A percentile compares a stretch with the other conserved stretches of the same genome.
Evolutionary conservation across 306 rosid genomes (phyloP).

Genomic region (Cucurbita moschata): DNA sequence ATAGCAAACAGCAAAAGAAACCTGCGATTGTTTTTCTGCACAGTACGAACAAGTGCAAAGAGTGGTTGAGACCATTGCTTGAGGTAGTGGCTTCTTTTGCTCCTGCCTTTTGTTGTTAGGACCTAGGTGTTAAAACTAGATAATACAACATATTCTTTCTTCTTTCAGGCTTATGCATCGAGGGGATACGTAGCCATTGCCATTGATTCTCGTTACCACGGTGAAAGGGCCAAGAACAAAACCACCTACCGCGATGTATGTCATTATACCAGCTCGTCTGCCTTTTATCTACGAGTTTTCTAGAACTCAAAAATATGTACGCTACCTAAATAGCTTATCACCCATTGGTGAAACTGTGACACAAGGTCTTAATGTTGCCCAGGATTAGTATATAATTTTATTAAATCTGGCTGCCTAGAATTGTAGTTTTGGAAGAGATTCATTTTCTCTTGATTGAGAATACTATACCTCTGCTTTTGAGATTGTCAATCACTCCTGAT

Average conservation of each 20-base stretch:
- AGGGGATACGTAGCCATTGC: constrained; percentile 70
- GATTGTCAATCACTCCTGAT: neutral
- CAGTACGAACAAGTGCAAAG: constrained; percentile 55
- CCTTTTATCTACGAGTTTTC: neutral
- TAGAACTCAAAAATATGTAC: neutral
- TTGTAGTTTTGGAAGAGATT: neutral
- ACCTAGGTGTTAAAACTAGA: neutral
- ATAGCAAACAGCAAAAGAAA: constrained; percentile 24
- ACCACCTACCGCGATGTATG: constrained; percentile 52
- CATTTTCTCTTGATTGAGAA: neutral
- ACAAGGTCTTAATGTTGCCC: neutral
- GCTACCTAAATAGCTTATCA: neutral
- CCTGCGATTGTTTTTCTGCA: constrained; percentile 75
- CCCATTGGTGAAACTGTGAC: neutral
- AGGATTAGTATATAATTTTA: neutral
- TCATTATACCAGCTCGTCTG: constrained; percentile 2
- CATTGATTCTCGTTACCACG: constrained; percentile 87
- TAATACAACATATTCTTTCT: constrained; percentile 1
- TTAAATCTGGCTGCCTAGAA: neutral
- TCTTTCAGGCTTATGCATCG: constrained; percentile 75
- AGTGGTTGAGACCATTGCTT: constrained; percentile 60
- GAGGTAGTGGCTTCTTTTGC: constrained; percentile 30
- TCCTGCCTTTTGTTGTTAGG: neutral
- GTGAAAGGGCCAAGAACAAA: constrained; percentile 65
- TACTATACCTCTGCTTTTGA: neutral